Base-by-base conservation (phyloP, 169 alveolate species). In the Cryptosporidium muris region DNA sequence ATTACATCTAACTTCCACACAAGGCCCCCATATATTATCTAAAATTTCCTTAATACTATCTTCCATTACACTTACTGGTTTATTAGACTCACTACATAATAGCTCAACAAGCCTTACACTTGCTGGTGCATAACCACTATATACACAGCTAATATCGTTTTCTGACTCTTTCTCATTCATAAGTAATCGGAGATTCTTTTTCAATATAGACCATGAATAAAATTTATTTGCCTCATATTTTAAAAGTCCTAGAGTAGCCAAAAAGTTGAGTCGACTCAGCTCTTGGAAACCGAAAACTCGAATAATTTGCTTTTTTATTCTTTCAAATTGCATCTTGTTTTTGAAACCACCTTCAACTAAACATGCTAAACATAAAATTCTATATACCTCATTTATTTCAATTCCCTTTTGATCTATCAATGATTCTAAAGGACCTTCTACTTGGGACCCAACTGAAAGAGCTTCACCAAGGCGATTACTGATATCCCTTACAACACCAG, bases 81-180 rank as follows among this genome's bases (percentile, higher is more conserved):
- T 56, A 14, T 38, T 5, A 5, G 56, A 36, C 12, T 45, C 85
- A 8, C 49, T 43, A 49, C 67, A 36, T 36, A 74, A 37, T 25
- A 74, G 40, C 49, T 74, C 85, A 38, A 74, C 67, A 3, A 74
- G 7, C 34, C 85, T 74, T 16, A 68, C 49, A 34, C 85, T 74
- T 40, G 89, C 81, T 0, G 94, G 94, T 1, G 94, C 89, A 54
- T 91, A 91, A 37, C 94, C 94, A 34, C 92, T 89, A 66, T 89
- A 89, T 4, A 82, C 94, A 64, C 88, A 67, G 9, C 92, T 88
- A 7, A 82, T 80, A 60, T 85, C 93, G 43, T 43, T 52, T 82
- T 54, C 65, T 36, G 92, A 68, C 58, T 81, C 54, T 0, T 58
- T 64, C 64, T 88, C 93, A 38, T 88, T 90, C 6, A 65, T 88